A percentile compares a stretch with the other conserved stretches of the same genome.
Conservation (phyloP, 306 rosid genomes). For the Prunus mume region DNA sequence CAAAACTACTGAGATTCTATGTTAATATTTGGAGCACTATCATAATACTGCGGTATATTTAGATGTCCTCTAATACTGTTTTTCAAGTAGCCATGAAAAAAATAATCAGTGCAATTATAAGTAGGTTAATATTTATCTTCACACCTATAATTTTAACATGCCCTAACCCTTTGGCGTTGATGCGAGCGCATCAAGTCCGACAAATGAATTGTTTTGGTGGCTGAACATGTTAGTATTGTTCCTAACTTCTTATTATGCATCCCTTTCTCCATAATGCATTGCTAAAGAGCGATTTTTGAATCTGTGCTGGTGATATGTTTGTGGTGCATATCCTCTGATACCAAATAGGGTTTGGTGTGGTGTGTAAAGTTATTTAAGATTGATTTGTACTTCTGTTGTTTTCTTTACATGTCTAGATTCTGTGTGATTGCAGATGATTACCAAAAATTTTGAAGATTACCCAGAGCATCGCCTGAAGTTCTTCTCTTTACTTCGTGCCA, state of each 20-base stretch:
- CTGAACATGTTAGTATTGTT: background rate
- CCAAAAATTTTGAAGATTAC: conserved; percentile 91
- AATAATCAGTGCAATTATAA: too few relatives aligned
- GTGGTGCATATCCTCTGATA: background rate
- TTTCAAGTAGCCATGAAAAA: too few relatives aligned
- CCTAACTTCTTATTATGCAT: background rate
- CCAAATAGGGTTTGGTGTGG: background rate
- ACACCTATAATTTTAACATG: background rate
- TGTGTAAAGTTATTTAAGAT: background rate
- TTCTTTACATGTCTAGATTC: conserved; percentile 8
- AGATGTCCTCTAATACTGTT: background rate
- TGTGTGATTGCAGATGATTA: conserved; percentile 65
- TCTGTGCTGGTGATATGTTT: background rate
- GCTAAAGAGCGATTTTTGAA: background rate
- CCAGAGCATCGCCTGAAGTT: conserved; percentile 98
- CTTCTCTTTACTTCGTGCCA: conserved; percentile 93
- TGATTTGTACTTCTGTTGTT: background rate
- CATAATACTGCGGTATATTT: background rate
- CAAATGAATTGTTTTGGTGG: background rate
- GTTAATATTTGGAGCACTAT: background rate
- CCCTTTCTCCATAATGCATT: background rate
- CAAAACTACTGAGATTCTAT: background rate
- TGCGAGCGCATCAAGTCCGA: background rate
- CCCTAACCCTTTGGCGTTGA: background rate
- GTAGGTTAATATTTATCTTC: too few relatives aligned